phyloP scores from a whole-genome alignment of 2,329 filamentous ascomycete species.

The Penicillium polonicum region DNA sequence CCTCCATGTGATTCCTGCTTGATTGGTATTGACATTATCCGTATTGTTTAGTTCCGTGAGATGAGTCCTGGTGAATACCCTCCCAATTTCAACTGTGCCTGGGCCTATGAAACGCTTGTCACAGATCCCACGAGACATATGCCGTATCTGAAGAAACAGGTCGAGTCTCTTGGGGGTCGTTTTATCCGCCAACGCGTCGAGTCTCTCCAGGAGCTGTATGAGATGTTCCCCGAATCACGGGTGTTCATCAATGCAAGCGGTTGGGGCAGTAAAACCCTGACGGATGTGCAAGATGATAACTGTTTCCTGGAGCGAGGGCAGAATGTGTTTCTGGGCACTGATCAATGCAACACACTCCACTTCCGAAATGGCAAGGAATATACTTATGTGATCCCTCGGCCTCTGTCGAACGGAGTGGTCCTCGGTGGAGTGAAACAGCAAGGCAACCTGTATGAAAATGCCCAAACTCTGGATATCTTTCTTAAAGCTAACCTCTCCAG shows the following conservation, averaged over 20 bases:
- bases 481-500: slow-evolving; percentile 19
- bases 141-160: slow-evolving; percentile 34
- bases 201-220: slow-evolving; percentile 36
- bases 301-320: slow-evolving; percentile 41
- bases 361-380: slow-evolving; percentile 41
- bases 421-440: slow-evolving; percentile 39
- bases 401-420: slow-evolving; percentile 34
- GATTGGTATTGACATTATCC: background rate
- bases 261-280: slow-evolving; percentile 35
- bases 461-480: background rate
- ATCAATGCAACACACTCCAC: slow-evolving; percentile 33
- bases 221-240: slow-evolving; percentile 36
- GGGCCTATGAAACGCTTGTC: slow-evolving; percentile 39
- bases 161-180: slow-evolving; percentile 32
- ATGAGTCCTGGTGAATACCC: slow-evolving; percentile 34
- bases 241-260: slow-evolving; percentile 44
- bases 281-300: slow-evolving; percentile 35
- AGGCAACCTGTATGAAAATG: slow-evolving; percentile 29
- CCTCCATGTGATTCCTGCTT: background rate
- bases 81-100: slow-evolving; percentile 33
- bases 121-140: slow-evolving; percentile 41
- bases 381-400: slow-evolving; percentile 41
- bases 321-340: slow-evolving; percentile 38
- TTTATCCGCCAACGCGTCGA: slow-evolving; percentile 37
- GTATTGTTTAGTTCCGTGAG: slow-evolving; percentile 32